phyloP scores from a whole-genome alignment of 1,139 yeast species.

The Scheffersomyces parashehatae region DNA sequence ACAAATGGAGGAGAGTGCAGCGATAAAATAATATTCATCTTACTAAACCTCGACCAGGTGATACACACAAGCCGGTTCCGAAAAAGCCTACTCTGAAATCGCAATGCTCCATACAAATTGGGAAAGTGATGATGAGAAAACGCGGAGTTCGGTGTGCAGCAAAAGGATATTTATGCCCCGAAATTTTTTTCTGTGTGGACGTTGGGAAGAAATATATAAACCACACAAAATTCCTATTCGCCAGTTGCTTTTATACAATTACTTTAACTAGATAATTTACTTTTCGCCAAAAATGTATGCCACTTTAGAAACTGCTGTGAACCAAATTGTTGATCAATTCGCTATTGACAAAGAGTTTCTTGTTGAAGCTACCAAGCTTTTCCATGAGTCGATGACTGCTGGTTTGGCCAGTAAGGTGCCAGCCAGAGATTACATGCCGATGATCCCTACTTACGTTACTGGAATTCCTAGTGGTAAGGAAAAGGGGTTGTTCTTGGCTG shows the following conservation, averaged over 20 bases:
- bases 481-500: conserved; percentile 74
- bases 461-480: conserved; percentile 81
- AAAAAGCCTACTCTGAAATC: neutral
- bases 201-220: neutral
- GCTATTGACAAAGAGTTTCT: conserved; percentile 53
- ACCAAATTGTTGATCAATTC: conserved; percentile 56
- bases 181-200: conserved; percentile 1
- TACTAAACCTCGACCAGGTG: neutral
- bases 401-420: conserved; percentile 50
- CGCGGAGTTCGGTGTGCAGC: conserved; percentile 3
- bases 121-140: conserved; percentile 1
- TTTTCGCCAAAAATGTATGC: conserved; percentile 21
- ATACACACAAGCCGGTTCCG: neutral
- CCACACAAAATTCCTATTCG: neutral
- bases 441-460: conserved; percentile 88
- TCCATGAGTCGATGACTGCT: conserved; percentile 58
- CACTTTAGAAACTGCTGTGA: conserved; percentile 36
- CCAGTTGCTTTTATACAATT: neutral
- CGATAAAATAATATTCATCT: neutral
- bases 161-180: conserved; percentile 10
- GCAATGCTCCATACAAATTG: neutral
- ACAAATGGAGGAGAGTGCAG: neutral
- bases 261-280: neutral
- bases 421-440: conserved; percentile 62
- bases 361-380: conserved; percentile 60